Conservation (phyloP, 2,329 filamentous ascomycete genomes). For the Cytospora leucostoma region DNA sequence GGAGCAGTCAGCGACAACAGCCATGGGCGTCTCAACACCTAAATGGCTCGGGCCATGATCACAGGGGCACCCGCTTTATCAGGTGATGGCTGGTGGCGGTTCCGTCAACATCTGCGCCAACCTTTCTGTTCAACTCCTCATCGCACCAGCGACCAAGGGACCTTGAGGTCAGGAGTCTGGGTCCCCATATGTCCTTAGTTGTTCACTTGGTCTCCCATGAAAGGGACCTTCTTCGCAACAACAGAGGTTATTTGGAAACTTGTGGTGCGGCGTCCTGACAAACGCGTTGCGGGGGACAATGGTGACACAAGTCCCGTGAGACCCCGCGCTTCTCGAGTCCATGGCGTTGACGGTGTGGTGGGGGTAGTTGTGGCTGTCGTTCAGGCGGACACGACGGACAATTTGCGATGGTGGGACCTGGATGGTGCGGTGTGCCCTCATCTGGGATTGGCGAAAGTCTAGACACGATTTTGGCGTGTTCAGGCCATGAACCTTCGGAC, state of each 20-base stretch:
- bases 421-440: too few species aligned
- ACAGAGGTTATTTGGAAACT: not conserved
- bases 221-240: not conserved
- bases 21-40: too few species aligned
- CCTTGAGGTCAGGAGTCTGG: too few species aligned
- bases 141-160: too few species aligned
- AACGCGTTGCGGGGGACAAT: not conserved
- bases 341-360: not conserved
- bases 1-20: too few species aligned
- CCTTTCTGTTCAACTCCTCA: too few species aligned
- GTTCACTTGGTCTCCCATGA: not conserved
- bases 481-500: not conserved
- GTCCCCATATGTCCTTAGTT: too few species aligned
- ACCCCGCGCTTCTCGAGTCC: not conserved
- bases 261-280: not conserved
- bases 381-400: constrained; percentile 49
- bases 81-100: too few species aligned
- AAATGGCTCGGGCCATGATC: too few species aligned
- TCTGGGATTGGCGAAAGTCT: too few species aligned
- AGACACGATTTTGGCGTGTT: not conserved
- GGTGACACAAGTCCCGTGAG: not conserved
- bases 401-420: constrained; percentile 46
- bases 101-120: too few species aligned
- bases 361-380: not conserved
- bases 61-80: too few species aligned